A percentile compares a stretch with the other conserved stretches of the same genome.
phyloP scores from a whole-genome alignment of 2,329 filamentous ascomycete species.

The Berkeleyomyces rouxiae region DNA sequence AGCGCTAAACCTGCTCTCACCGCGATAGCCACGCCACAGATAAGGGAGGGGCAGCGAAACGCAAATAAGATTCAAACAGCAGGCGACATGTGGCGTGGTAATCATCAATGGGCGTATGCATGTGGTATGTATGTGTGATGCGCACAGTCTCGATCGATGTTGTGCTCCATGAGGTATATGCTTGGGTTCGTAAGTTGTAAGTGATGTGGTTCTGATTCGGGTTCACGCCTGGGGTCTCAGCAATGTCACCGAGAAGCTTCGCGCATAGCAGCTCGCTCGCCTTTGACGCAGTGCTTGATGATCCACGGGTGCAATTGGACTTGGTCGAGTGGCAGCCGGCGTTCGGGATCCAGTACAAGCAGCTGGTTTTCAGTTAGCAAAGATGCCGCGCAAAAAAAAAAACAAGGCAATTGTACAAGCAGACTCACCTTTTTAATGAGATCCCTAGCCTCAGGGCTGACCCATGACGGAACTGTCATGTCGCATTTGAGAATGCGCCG shows the following conservation, averaged over 20 bases:
- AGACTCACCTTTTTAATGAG: constrained; percentile 68
- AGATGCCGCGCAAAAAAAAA: not conserved
- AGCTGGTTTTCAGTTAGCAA: constrained; percentile 33
- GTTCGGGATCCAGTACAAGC: constrained; percentile 83
- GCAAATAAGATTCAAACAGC: not conserved
- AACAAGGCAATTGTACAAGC: not conserved
- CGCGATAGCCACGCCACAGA: not conserved
- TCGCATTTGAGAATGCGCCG: constrained; percentile 74
- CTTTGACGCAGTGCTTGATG: constrained; percentile 72
- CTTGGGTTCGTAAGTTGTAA: not conserved
- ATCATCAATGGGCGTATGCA: not conserved
- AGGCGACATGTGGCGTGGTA: not conserved
- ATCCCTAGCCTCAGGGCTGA: constrained; percentile 79
- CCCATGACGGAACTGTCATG: constrained; percentile 81
- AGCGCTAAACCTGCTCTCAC: too few relatives aligned
- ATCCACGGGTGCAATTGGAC: constrained; percentile 92
- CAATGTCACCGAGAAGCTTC: constrained; percentile 24
- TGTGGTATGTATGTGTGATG: not conserved
- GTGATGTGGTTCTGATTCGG: not conserved
- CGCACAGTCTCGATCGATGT: not conserved
- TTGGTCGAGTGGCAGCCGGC: constrained; percentile 76
- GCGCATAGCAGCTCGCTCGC: constrained; percentile 34
- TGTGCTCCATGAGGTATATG: not conserved
- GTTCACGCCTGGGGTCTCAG: constrained; percentile 12
- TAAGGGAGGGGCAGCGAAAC: not conserved